These are phyloP conservation scores for Geranium rotundifolium DNA, from an alignment of 345 rosid genomes.

Conservation along the genomic window DNA sequence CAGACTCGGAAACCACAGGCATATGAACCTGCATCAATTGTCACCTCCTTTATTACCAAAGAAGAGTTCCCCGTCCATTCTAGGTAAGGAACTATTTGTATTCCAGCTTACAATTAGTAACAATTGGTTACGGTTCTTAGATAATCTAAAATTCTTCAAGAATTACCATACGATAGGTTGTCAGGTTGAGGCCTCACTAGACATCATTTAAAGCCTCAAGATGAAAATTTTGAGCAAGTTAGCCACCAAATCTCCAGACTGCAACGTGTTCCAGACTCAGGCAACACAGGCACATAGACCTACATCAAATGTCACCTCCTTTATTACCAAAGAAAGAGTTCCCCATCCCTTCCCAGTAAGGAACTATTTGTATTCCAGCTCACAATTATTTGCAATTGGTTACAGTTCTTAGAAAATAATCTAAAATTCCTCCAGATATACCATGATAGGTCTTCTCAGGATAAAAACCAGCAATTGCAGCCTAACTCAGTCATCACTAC, in stretches of 20 bases:
- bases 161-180: background rate
- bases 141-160: background rate
- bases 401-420: background rate
- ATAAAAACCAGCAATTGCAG: background rate
- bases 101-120: background rate
- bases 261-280: conserved; percentile 8
- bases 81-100: background rate
- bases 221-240: conserved; percentile 9
- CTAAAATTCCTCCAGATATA: background rate
- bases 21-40: conserved; percentile 6
- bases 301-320: conserved; percentile 5
- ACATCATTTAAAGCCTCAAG: background rate
- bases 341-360: background rate
- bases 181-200: conserved; percentile 3
- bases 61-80: background rate
- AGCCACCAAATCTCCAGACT: conserved; percentile 4
- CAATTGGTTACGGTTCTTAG: background rate
- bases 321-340: background rate
- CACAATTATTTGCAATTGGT: background rate
- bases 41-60: conserved; percentile 1
- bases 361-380: background rate
- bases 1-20: conserved; percentile 4
- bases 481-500: background rate
- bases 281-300: conserved; percentile 5
- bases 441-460: background rate